These are phyloP conservation scores for Centella asiatica DNA, from an alignment of 129 eudicot genomes.

Conservation along the genomic window DNA sequence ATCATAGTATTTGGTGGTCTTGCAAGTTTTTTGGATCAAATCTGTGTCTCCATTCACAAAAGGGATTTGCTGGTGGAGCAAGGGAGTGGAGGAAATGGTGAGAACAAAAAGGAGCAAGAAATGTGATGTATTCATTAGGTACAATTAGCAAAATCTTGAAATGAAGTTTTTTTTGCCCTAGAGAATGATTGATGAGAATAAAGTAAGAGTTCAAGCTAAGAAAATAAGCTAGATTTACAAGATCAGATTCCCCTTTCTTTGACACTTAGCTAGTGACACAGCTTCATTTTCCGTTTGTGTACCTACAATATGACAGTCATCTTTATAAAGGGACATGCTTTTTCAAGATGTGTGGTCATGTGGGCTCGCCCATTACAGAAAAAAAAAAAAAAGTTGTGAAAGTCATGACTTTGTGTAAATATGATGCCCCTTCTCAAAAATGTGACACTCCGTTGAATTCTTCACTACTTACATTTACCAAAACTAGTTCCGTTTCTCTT, in stretches of 20 bases:
- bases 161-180: neutral
- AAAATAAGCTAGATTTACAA: neutral
- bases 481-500: no score
- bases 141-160: neutral
- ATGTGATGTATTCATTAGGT: conserved; percentile 25
- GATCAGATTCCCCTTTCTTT: neutral
- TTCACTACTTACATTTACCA: no score
- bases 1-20: conserved; percentile 61
- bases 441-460: no score
- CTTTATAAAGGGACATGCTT: no score
- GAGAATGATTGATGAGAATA: neutral
- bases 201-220: no score
- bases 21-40: conserved; percentile 67
- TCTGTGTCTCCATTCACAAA: conserved; percentile 32
- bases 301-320: neutral
- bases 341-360: no score
- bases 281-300: no score
- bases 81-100: conserved; percentile 25
- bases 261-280: no score
- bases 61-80: neutral
- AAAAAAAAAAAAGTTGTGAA: no score
- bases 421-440: no score
- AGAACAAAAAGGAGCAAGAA: conserved; percentile 21
- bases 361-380: no score
- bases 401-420: no score